phyloP scores from a whole-genome alignment of 805 yeast genomes.

The Clavispora phyllophila region DNA sequence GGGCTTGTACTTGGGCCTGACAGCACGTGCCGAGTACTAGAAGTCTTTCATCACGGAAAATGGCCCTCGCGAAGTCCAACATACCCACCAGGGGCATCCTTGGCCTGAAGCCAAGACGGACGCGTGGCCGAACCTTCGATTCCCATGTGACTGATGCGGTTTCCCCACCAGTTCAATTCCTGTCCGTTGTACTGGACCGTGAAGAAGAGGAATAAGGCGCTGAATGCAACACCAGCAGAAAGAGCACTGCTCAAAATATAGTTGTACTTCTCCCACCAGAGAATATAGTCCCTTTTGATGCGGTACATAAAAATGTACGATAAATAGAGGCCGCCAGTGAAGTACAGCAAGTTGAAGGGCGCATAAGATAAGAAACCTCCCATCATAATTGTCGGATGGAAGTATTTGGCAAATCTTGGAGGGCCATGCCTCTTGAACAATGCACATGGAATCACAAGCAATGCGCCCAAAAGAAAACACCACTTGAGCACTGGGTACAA shows the following conservation, averaged over 20 bases:
- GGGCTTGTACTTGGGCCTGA: constrained; percentile 4
- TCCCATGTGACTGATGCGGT: constrained; percentile 28
- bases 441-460: constrained; percentile 34
- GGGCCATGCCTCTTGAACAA: constrained; percentile 36
- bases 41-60: constrained; percentile 6
- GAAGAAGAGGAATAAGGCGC: constrained; percentile 56
- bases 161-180: constrained; percentile 63
- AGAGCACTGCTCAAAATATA: constrained; percentile 56
- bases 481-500: constrained; percentile 51
- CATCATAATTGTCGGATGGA: constrained; percentile 53
- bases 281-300: constrained; percentile 42
- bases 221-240: constrained; percentile 58
- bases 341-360: constrained; percentile 48
- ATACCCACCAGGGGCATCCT: constrained; percentile 21
- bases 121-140: constrained; percentile 29
- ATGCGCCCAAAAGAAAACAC: constrained; percentile 54
- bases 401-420: constrained; percentile 22
- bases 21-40: background rate
- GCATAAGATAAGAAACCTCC: constrained; percentile 46
- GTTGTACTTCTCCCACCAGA: constrained; percentile 73
- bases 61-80: constrained; percentile 14
- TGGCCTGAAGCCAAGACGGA: constrained; percentile 27
- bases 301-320: constrained; percentile 56
- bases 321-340: constrained; percentile 57
- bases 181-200: constrained; percentile 42